Conservation (phyloP, 2,329 filamentous ascomycete species). For the Epichloe brachyelytri region DNA sequence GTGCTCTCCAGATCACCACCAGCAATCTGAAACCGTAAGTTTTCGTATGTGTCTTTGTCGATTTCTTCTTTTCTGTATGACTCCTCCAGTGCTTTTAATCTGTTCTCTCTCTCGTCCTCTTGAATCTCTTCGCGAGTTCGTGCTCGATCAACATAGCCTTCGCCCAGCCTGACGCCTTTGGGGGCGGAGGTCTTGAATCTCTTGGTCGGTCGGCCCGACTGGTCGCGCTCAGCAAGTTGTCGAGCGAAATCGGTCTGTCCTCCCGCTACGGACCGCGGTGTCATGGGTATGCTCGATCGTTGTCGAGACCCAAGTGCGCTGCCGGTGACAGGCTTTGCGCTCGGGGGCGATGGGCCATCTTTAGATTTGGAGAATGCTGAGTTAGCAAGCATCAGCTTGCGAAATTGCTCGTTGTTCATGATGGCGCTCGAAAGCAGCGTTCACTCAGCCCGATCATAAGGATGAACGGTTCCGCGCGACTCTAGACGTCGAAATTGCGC, state of each 20-base stretch:
- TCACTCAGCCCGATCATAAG: neutral
- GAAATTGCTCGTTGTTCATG: constrained; percentile 97
- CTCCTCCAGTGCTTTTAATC: constrained; percentile 70
- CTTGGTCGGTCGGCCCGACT: constrained; percentile 44
- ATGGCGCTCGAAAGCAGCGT: constrained; percentile 1
- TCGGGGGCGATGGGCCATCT: constrained; percentile 31
- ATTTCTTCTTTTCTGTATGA: constrained; percentile 75
- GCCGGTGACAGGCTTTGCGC: constrained; percentile 18
- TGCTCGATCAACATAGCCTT: constrained; percentile 76
- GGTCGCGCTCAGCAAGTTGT: constrained; percentile 65
- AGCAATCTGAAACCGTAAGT: constrained; percentile 60
- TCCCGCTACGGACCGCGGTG: constrained; percentile 59
- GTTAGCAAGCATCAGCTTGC: constrained; percentile 54
- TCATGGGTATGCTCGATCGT: constrained; percentile 82
- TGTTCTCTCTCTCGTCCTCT: constrained; percentile 42
- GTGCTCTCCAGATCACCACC: constrained; percentile 72
- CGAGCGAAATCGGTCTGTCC: constrained; percentile 60
- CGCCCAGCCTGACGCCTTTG: constrained; percentile 66
- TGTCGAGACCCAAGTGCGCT: constrained; percentile 61
- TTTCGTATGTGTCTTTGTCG: constrained; percentile 65
- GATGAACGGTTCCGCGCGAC: neutral
- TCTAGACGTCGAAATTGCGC: neutral
- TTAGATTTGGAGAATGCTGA: constrained; percentile 25
- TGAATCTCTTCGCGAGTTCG: constrained; percentile 44
- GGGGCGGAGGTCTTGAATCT: constrained; percentile 69